Conservation (phyloP, 2,329 filamentous ascomycete species). For the Aspergillaceae sp. region DNA sequence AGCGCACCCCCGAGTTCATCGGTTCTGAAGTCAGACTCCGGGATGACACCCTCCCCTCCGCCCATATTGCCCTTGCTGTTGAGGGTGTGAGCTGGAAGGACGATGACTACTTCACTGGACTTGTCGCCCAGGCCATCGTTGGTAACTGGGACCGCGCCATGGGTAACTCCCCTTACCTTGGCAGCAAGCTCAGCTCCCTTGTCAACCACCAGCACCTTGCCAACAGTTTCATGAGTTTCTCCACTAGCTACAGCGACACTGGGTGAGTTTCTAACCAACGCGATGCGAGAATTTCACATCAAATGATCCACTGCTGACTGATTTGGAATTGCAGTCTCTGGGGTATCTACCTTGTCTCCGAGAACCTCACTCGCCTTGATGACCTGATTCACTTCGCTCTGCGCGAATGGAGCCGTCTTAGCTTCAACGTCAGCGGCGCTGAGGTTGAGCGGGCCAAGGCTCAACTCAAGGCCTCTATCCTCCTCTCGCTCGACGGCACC, state of each 20-base stretch:
- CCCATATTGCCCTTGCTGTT: slow-evolving; percentile 96
- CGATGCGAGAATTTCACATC: neutral
- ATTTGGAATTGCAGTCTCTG: slow-evolving; percentile 60
- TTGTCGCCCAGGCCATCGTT: slow-evolving; percentile 96
- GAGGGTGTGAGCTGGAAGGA: slow-evolving; percentile 99
- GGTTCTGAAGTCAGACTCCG: slow-evolving; percentile 92
- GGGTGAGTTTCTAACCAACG: slow-evolving; percentile 54
- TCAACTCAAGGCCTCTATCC: slow-evolving; percentile 96
- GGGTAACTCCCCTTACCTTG: slow-evolving; percentile 93
- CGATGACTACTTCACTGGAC: slow-evolving; percentile 95
- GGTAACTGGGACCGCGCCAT: slow-evolving; percentile 99
- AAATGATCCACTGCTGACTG: slow-evolving; percentile 6
- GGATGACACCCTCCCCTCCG: slow-evolving; percentile 90
- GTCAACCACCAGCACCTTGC: slow-evolving; percentile 91
- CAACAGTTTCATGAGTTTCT: slow-evolving; percentile 99
- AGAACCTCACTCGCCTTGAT: slow-evolving; percentile 78
- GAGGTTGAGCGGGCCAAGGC: slow-evolving; percentile 98
- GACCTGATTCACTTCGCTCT: slow-evolving; percentile 98
- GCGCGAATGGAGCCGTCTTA: slow-evolving; percentile 94
- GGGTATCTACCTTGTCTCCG: slow-evolving; percentile 97
- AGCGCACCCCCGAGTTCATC: slow-evolving; percentile 87
- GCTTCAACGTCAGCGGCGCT: slow-evolving; percentile 74
- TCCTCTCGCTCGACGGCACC: slow-evolving; percentile 93
- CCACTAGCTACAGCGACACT: slow-evolving; percentile 98
- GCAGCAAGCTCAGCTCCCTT: slow-evolving; percentile 93